Evolutionary conservation across 2,329 filamentous ascomycete species (phyloP).

Genomic region (Aspergillus jensenii): DNA sequence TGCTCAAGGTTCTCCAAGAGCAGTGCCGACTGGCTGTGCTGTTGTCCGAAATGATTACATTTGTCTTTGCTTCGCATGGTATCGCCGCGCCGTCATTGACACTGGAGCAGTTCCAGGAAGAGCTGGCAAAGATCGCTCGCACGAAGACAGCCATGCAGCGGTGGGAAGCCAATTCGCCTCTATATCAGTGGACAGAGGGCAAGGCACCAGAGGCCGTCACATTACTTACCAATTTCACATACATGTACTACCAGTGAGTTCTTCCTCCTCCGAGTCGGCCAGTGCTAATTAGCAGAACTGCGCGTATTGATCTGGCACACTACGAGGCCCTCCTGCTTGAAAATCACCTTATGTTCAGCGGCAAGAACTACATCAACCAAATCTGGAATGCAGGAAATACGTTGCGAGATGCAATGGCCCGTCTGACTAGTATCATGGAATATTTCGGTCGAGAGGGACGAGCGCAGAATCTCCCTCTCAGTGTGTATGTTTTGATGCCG

Average conservation of each 20-base stretch:
- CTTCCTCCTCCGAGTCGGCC: neutral
- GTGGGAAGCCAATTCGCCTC: slow-evolving; percentile 18
- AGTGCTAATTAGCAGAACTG: slow-evolving; percentile 34
- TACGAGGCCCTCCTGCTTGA: slow-evolving; percentile 48
- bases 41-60: slow-evolving; percentile 48
- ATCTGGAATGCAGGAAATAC: slow-evolving; percentile 33
- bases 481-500: slow-evolving; percentile 38
- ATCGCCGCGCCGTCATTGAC: slow-evolving; percentile 13
- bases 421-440: slow-evolving; percentile 49
- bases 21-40: slow-evolving; percentile 49
- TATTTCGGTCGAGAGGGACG: slow-evolving; percentile 49
- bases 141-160: slow-evolving; percentile 19
- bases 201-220: slow-evolving; percentile 10
- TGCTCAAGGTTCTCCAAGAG: slow-evolving; percentile 49
- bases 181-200: neutral
- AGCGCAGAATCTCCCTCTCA: slow-evolving; percentile 50
- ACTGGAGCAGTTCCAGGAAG: slow-evolving; percentile 13
- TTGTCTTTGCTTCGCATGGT: slow-evolving; percentile 43
- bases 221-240: slow-evolving; percentile 49
- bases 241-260: slow-evolving; percentile 54
- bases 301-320: slow-evolving; percentile 48
- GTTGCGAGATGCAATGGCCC: slow-evolving; percentile 46
- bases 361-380: slow-evolving; percentile 42
- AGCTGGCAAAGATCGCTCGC: slow-evolving; percentile 10
- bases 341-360: slow-evolving; percentile 36